Evolutionary conservation across 1,284 basidiomycete species (phyloP), one percentile per base, ranked within the genome.

Genomic region (Rhodotorula sp.): DNA sequence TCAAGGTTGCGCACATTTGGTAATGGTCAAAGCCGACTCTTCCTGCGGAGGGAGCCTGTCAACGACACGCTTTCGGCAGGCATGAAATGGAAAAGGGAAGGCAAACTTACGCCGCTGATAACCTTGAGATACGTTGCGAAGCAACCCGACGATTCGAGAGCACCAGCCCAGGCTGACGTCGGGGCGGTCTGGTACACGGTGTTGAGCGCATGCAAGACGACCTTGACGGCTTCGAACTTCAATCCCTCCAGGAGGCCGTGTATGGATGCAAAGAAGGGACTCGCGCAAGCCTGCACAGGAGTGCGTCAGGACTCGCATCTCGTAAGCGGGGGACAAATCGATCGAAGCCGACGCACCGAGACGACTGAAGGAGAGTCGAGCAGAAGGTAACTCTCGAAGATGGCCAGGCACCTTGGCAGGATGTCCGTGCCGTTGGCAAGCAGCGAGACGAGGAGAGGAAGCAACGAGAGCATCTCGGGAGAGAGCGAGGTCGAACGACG

Each of bases 341-440:
- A 52, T 1, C 1, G 26, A 20, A 43, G 39, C 39, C 5, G 10
- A 62, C 69, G 51, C 23, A 67, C 75, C 31, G 68, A 51, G 3
- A 77, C 46, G 23, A 75, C 67, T 1, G 21, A 5, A 1, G 64
- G 29, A 0, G 69, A 70, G 52, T 77, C 67, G 31, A 79, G 74
- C 1, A 79, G 52, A 21, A 76, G 68, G 54, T 78, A 79, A 62
- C 70, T 71, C 48, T 79, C 77, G 29, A 79, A 54, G 60, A 79
- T 75, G 46, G 70, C 59, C n/a, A 79, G 65, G 14, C 73, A 75
- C 8, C 67, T 64, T 1, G 71, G 77, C 3, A 79, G 69, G 23
- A 73, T 66, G 47, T 79, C 78, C 15, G 74, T 75, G 1, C 70
- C 78, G 34, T 58, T 56, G 1, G 54, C 52, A 5, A 79, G 26